Base-by-base conservation (phyloP, 2,329 filamentous ascomycete species). In the Cladophialophora psammophila region DNA sequence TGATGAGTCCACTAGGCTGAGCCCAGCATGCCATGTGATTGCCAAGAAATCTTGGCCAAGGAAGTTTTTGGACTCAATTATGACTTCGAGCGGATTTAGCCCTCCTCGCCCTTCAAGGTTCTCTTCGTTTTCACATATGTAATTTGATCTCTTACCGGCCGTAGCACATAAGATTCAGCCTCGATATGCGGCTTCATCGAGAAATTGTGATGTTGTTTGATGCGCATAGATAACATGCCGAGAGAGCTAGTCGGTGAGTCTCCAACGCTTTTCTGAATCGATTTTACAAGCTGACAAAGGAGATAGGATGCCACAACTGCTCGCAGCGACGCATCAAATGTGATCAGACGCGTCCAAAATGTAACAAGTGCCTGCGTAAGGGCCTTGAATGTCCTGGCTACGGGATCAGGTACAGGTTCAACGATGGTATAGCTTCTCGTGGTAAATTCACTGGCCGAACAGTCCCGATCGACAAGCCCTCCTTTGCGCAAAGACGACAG, bases 291-390 rank as follows among this genome's bases (percentile, higher is more conserved):
- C 53, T 55, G 13, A 55, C 10, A 1, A 20, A 13, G 7, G 8
- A 38, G 10, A n/a, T 31, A 75, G 78, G 78, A 9, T 80, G 78
- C 63, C 75, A 77, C 36, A 72, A 79, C 58, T 80, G 78, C 62
- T 76, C 75, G 8, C 74, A 77, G 45, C 76, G 78, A 10, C 76
- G 78, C 10, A 77, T 79, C 26, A 67, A 76, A 58, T 79, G 78
- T 61, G 78, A 80, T 64, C 64, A 72, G n/a, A 71, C 69, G 6
- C 68, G 75, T 31, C 78, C 77, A 2, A 63, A 61, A 5, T 80
- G 78, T 58, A 38, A 59, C 0, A 79, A 79, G 60, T 80, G 78
- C 42, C 32, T 69, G 10, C 73, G 73, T 3, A 75, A 74, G 32
- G 76, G 76, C 1, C 63, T 79, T 2, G 58, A 68, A 1, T 80